Evolutionary conservation across 2,329 filamentous ascomycete species (phyloP), one percentile per base, ranked within the genome.

Genomic region (Chrysoporthe deuterocubensis): DNA sequence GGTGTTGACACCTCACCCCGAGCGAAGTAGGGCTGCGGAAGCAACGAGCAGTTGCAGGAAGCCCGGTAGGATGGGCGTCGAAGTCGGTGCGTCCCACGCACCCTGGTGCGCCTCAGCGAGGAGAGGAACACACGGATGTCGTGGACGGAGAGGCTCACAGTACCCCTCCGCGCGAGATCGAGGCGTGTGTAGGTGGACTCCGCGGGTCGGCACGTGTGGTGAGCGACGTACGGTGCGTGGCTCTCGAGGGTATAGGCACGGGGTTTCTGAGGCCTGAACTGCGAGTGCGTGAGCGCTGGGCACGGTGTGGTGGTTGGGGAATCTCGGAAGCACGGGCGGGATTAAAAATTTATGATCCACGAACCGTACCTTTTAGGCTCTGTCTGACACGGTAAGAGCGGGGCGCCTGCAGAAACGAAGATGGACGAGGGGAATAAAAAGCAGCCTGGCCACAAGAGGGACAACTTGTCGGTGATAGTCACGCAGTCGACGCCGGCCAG

Each of bases 81-180:
- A 60, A 32, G 21, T 50, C 48, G 32, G 63, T 63, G 62, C 63
- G 59, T 68, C 59, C 68, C 66, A 68, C 66, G 63, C 60, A 68
- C 68, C 62, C 57, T 63, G 63, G 68, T 54, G 54, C 66, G 66
- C 66, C 68, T 68, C 68, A 59, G 57, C 43, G 62, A 68, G 62
- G 63, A 63, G 58, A 56, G 61, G 62, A 63, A 43, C 59, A 67
- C 68, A 67, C 46, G 26, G n/a, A 48, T 50, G 54, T 61, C 66
- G 68, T 62, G 66, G 60, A 63, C 40, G 60, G 56, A 65, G 58
- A 61, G 46, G 62, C 58, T 64, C 52, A 40, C 58, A 48, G 46
- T 21, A 40, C 48, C 64, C 54, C 62, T 50, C 57, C 42, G 68
- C 62, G 60, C 68, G 52, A 59, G 52, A 66, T 46, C 37, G 54